phyloP scores from a whole-genome alignment of 305 asterid genomes.

The Ilex paraguariensis region DNA sequence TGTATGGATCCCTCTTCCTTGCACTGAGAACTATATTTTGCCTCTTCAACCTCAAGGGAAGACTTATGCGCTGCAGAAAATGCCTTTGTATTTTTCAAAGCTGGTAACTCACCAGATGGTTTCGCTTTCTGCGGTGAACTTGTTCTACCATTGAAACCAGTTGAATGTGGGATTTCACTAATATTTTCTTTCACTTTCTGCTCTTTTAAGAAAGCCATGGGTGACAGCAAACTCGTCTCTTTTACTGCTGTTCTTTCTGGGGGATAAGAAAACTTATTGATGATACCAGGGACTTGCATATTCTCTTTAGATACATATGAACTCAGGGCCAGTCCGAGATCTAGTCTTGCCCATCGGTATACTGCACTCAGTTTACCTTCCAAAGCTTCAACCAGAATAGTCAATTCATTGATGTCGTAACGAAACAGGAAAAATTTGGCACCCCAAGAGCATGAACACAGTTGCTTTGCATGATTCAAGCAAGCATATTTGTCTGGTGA shows the following conservation, averaged over 20 bases:
- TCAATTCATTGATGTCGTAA: conserved; percentile 57
- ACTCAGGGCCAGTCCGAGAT: conserved; percentile 76
- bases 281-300: conserved; percentile 29
- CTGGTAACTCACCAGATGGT: conserved; percentile 22
- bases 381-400: conserved; percentile 74
- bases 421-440: conserved; percentile 80
- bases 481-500: conserved; percentile 85
- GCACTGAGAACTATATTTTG: conserved; percentile 22
- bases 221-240: conserved; percentile 27
- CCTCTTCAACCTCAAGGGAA: conserved; percentile 27
- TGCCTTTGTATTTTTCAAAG: conserved; percentile 36
- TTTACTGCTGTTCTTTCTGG: conserved; percentile 34
- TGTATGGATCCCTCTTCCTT: conserved; percentile 28
- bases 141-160: background rate
- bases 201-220: conserved; percentile 23
- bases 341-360: conserved; percentile 86
- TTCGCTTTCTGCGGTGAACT: conserved; percentile 26
- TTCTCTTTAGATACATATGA: conserved; percentile 62
- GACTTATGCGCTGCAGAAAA: conserved; percentile 17
- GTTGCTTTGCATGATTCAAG: conserved; percentile 78
- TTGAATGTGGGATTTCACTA: conserved; percentile 14
- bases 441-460: conserved; percentile 78
- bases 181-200: conserved; percentile 21
- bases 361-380: conserved; percentile 87
- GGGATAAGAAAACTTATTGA: conserved; percentile 29